These are phyloP conservation scores for Laetiporus sulphureus DNA, from an alignment of 1,284 basidiomycete genomes.

Conservation along the genomic window DNA sequence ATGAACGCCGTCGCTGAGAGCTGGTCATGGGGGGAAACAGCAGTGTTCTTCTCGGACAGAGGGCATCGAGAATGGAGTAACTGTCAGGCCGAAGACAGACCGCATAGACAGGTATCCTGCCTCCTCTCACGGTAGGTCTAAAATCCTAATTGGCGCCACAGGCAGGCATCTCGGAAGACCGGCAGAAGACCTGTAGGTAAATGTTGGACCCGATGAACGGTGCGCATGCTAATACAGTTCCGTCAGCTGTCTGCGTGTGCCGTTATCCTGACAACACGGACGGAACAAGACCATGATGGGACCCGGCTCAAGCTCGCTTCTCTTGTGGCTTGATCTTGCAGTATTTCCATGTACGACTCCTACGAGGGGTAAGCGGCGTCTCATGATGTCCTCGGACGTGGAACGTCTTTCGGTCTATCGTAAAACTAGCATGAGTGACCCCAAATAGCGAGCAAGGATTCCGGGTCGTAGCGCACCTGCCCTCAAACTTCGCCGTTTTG, in stretches of 20 bases:
- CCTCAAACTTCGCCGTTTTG: too few species aligned
- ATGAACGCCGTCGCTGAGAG: constrained; percentile 3
- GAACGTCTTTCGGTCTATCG: too few species aligned
- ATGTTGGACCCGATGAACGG: constrained; percentile 10
- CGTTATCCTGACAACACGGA: constrained; percentile 9
- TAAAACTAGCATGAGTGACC: too few species aligned
- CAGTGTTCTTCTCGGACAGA: not conserved
- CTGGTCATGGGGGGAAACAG: constrained; percentile 6
- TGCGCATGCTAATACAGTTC: constrained; percentile 1
- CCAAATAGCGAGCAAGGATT: too few species aligned
- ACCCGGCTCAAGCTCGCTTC: too few species aligned
- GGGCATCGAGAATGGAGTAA: not conserved
- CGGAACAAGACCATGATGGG: constrained; percentile 10
- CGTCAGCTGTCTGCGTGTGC: constrained; percentile 11
- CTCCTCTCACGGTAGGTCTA: constrained; percentile 2
- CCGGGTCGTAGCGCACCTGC: too few species aligned
- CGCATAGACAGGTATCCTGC: not conserved
- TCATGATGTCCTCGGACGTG: too few species aligned
- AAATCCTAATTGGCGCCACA: constrained; percentile 2
- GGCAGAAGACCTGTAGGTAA: constrained; percentile 10
- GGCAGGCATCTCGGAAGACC: constrained; percentile 7
- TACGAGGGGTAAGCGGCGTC: too few species aligned
- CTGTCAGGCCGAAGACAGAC: not conserved
- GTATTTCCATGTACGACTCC: too few species aligned
- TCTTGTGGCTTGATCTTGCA: too few species aligned